Base-by-base conservation (phyloP, 768 basidiomycete species). In the Calocera viscosa region DNA sequence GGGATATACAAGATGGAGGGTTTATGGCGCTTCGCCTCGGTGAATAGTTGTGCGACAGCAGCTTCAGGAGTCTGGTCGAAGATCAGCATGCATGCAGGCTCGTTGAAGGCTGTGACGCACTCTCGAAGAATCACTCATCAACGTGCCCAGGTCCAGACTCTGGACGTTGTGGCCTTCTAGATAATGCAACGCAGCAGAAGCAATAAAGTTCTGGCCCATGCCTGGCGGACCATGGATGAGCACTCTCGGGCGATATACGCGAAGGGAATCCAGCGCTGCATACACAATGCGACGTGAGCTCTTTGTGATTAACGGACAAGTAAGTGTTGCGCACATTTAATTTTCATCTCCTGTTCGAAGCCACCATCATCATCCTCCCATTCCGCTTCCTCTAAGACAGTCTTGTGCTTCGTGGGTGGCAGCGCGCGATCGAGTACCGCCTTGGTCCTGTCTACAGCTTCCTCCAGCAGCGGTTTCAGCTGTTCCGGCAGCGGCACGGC, bases 1-100 rank as follows among this genome's bases (percentile, higher is more conserved):
- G 95, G 95, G 33, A 99, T 91, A 75, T 94, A 98, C 63, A 99
- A 84, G 39, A 98, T 88, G 0, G 93, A 94, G 0, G 96, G 96
- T 71, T 95, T 94, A 74, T 96, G 91, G 30, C 95, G 86, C 74
- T 97, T 98, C 0, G 95, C 96, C 75, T 99, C 96, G 24, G 94
- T 83, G 73, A 99, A 97, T 19, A 96, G 81, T 71, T 98, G 94
- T 2, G 97, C 92, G 65, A 97, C 86, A 1, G 91, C 88, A 0
- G 96, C 91, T 77, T 99, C 96, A 2, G 85, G 77, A 0, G 91
- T 91, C 93, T 95, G 66, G 5, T 64, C 65, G 32, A 38, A 2
- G 38, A n/a, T 43, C 5, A 39, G 65, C 67, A 71, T 66, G n/a
- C 10, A 64, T 35, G 17, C 32, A 40, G 10, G 40, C 49, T 2